Evolutionary conservation across 2,329 filamentous ascomycete genomes (phyloP), one percentile per base, ranked within the genome.

Genomic region (Pseudocercospora macadamiae): DNA sequence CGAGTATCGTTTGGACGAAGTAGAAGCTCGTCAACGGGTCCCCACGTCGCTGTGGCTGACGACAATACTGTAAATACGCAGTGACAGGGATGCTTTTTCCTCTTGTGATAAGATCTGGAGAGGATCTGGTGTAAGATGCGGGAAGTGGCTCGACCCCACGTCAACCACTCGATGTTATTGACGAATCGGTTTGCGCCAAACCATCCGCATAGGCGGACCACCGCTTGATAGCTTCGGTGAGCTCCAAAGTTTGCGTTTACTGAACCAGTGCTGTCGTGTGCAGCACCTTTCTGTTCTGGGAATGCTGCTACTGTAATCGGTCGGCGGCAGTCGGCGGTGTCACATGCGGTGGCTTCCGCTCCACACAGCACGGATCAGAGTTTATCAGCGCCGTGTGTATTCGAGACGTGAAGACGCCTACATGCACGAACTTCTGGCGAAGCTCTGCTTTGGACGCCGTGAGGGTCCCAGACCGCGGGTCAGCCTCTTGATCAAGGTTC

Each of bases 91-190:
- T 47, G 23, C 26, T 14, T 19, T 28, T 47, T 7, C 19, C 23
- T 47, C 19, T 47, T 21, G 21, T 47, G 42, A 23, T 47, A 21
- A 25, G 42, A 47, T 26, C 12, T 47, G 21, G 42, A 47, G 10
- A 14, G 26, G 42, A 47, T 26, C 42, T 47, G 42, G 21, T 47
- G 42, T 47, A 14, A 47, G 42, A 47, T n/a, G 23, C 23, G 23
- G 23, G n/a, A 23, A 47, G 19, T 47, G 42, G 42, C 42, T 47
- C 42, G 26, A 23, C 19, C 21, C 42, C 19, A 47, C 19, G 42
- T 47, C 42, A 47, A 47, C 42, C 42, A 47, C 42, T 47, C n/a
- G 14, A 47, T 18, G n/a, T 47, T 23, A 7, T 25, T 47, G 42
- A 47, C 42, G 42, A 47, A 47, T 47, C 21, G 42, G 9, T 16